A percentile compares a stretch with the other conserved stretches of the same genome.
phyloP scores from a whole-genome alignment of 148 eudicot genomes.

The Camellia japonica region DNA sequence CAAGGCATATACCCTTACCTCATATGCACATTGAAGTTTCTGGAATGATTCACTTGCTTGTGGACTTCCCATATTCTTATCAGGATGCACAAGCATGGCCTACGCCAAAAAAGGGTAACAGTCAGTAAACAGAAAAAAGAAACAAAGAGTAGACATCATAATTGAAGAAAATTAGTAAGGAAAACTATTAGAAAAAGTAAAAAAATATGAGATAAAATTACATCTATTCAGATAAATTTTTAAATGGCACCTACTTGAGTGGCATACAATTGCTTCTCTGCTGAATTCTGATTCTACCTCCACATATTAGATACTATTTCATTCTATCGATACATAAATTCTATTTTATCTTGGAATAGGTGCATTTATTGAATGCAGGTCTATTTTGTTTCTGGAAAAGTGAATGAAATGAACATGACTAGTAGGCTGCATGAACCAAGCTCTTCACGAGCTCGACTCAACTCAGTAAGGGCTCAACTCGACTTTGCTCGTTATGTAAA shows the following conservation, averaged over 20 bases:
- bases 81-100: slow-evolving; percentile 99
- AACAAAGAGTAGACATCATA: not conserved
- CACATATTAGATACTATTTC: not conserved
- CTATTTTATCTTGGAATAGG: not conserved
- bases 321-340: not conserved
- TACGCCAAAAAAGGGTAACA: slow-evolving; percentile 24
- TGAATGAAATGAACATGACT: not conserved
- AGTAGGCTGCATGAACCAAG: too few species aligned
- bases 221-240: not conserved
- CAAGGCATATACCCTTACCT: slow-evolving; percentile 44
- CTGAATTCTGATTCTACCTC: not conserved
- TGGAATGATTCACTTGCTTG: slow-evolving; percentile 95
- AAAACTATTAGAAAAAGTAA: not conserved
- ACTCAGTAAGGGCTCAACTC: too few species aligned
- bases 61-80: slow-evolving; percentile 97
- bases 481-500: too few species aligned
- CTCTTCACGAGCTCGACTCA: too few species aligned
- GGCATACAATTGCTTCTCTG: not conserved
- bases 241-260: not conserved
- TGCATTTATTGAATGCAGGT: not conserved
- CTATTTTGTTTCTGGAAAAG: not conserved
- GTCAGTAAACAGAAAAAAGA: slow-evolving; percentile 1
- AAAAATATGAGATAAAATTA: not conserved
- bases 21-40: slow-evolving; percentile 97
- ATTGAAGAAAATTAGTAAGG: not conserved